Evolutionary conservation across 805 yeast species (phyloP).

Genomic region (Teunomyces lycoperdinae): DNA sequence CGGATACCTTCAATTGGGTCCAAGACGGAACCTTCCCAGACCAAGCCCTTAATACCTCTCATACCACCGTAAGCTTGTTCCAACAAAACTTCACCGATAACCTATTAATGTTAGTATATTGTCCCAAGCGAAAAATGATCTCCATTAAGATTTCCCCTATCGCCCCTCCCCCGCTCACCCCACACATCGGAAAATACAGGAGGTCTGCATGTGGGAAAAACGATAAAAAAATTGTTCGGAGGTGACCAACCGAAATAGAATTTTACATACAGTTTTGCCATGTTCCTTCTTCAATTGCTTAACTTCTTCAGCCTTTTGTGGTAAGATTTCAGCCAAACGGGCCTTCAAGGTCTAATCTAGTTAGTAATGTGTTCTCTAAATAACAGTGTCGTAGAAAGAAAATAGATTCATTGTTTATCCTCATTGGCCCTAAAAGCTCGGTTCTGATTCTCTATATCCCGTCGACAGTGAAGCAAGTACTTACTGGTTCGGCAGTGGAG

Average conservation of each 20-base stretch:
- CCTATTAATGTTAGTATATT: conserved; percentile 16
- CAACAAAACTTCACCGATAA: conserved; percentile 44
- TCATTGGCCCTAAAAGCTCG: not conserved
- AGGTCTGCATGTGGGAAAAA: not conserved
- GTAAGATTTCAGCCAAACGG: conserved; percentile 88
- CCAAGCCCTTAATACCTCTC: conserved; percentile 72
- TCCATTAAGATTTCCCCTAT: not conserved
- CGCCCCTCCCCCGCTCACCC: conserved; percentile 4
- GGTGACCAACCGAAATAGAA: not conserved
- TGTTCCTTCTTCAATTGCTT: conserved; percentile 85
- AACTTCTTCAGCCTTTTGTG: conserved; percentile 89
- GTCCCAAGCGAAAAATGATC: not conserved
- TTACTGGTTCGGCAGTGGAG: conserved; percentile 38
- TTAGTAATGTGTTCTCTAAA: conserved; percentile 7
- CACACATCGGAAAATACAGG: conserved; percentile 1
- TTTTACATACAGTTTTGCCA: conserved; percentile 67
- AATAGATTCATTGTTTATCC: not conserved
- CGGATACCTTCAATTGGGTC: conserved; percentile 76
- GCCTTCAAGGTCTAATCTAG: conserved; percentile 73
- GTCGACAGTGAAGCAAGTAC: conserved; percentile 4
- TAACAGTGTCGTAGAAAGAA: not conserved
- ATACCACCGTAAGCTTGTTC: conserved; percentile 65
- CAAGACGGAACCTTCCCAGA: conserved; percentile 78
- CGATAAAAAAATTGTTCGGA: not conserved
- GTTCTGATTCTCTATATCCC: not conserved